phyloP scores from a whole-genome alignment of 2,329 filamentous ascomycete genomes.

The Madurella fahalii region DNA sequence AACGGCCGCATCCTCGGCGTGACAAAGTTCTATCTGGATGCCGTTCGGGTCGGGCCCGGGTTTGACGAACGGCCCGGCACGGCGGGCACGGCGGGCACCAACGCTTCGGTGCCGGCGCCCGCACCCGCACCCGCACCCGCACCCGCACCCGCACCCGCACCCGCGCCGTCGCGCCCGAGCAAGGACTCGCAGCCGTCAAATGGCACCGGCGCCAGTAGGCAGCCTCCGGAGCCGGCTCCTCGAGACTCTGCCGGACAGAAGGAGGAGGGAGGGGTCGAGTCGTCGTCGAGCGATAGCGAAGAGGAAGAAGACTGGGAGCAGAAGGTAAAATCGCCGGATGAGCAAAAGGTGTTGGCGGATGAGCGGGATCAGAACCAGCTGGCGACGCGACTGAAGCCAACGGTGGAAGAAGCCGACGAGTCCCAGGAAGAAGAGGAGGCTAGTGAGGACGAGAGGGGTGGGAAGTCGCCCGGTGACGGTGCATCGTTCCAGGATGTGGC shows the following conservation, averaged over 20 bases:
- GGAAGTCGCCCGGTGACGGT: conserved; percentile 49
- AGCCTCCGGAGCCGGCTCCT: conserved; percentile 15
- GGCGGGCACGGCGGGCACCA: conserved; percentile 15
- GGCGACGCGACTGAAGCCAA: conserved; percentile 41
- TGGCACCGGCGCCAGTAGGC: background rate
- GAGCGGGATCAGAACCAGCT: conserved; percentile 54
- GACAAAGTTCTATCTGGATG: conserved; percentile 92
- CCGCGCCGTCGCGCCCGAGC: conserved; percentile 25
- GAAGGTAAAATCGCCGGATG: conserved; percentile 39
- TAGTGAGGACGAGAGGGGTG: conserved; percentile 37
- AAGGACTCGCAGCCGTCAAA: conserved; percentile 27
- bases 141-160: too few species aligned
- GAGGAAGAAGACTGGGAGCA: conserved; percentile 38
- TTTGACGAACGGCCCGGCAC: conserved; percentile 21
- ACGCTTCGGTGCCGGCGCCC: conserved; percentile 3
- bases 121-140: conserved; percentile 18
- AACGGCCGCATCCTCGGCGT: conserved; percentile 91
- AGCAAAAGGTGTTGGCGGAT: conserved; percentile 55
- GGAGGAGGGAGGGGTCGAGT: conserved; percentile 25
- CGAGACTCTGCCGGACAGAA: conserved; percentile 28
- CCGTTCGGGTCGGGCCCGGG: conserved; percentile 40
- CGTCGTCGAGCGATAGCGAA: conserved; percentile 29
- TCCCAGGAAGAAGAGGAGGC: conserved; percentile 33
- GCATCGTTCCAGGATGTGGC: conserved; percentile 62
- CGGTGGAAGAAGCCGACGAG: conserved; percentile 26